These are phyloP conservation scores for Bathelium albidoporum DNA, from an alignment of 495 filamentous ascomycete genomes.

Conservation along the genomic window DNA sequence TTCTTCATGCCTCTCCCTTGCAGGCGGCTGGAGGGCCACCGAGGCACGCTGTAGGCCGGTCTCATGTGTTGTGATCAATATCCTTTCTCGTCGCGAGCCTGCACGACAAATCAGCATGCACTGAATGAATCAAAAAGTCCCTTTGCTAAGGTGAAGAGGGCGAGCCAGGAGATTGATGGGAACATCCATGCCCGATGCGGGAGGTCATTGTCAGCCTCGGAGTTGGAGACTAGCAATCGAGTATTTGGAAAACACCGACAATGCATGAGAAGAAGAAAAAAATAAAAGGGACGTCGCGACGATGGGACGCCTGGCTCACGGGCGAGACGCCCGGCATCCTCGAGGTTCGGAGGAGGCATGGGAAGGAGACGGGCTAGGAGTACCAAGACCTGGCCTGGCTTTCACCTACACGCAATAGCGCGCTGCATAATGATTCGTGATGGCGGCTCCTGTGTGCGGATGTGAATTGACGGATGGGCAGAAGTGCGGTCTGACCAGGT, in stretches of 20 bases:
- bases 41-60: not conserved
- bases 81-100: not conserved
- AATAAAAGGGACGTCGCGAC: not conserved
- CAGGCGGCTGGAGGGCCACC: not conserved
- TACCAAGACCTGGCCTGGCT: not conserved
- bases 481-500: not conserved
- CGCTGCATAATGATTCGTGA: conserved; percentile 1
- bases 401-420: not conserved
- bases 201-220: conserved; percentile 2
- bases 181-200: not conserved
- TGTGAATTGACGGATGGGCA: not conserved
- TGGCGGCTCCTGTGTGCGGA: not conserved
- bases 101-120: not conserved
- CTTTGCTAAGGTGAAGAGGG: not conserved
- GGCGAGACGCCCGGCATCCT: conserved; percentile 5
- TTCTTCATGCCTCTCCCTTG: conserved; percentile 4
- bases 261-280: conserved; percentile 3
- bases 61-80: not conserved
- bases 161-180: not conserved
- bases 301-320: conserved; percentile 2
- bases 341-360: not conserved
- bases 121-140: not conserved
- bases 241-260: not conserved
- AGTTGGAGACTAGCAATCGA: not conserved
- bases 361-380: not conserved